Base-by-base conservation (phyloP, 2,329 filamentous ascomycete genomes). In the Penicillium sp. region DNA sequence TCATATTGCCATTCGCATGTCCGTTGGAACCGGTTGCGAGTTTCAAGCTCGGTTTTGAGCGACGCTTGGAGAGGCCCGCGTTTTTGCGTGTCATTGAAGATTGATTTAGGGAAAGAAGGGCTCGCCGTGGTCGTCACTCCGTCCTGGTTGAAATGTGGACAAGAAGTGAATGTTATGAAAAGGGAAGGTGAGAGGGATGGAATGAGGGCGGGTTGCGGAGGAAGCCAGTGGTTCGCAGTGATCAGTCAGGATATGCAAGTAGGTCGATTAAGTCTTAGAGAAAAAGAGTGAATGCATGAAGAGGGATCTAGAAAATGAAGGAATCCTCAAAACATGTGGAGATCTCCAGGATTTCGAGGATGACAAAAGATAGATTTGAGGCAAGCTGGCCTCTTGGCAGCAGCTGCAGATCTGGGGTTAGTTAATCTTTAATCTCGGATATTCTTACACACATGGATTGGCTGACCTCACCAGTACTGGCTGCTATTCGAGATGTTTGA, bases 31-130 rank as follows among this genome's bases (percentile, higher is more conserved):
- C 62, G 40, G 69, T 70, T 37, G 64, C 64, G 38, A 72, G 53
- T 49, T 60, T 69, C 51, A 73, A 56, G 53, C 57, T 65, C 54
- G 66, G 68, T 60, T 69, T 68, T 47, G 70, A 69, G 57, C 68
- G 68, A 54, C 67, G 66, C 57, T 65, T 71, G 34, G 65, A 59
- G 52, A 66, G 55, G 41, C 53, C 62, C 34, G 62, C 59, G 57
- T 59, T 65, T 57, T 68, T 67, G 54, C 64, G 66, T 65, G 69
- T 68, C 69, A 72, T 72, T 64, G 62, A 55, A 53, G 18, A 36
- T 3, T 41, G 25, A 33, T 11, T 16, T 37, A 22, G 19, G n/a
- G n/a, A 42, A 27, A 16, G 36, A 19, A 34, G 22, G 11, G 7
- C 13, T 47, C 10, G 13, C 37, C n/a, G 14, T 12, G 16, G 28